A percentile compares a stretch with the other conserved stretches of the same genome.
phyloP scores from a whole-genome alignment of 192 early-diverging fungal species.

The Glomus cerebriforme region DNA sequence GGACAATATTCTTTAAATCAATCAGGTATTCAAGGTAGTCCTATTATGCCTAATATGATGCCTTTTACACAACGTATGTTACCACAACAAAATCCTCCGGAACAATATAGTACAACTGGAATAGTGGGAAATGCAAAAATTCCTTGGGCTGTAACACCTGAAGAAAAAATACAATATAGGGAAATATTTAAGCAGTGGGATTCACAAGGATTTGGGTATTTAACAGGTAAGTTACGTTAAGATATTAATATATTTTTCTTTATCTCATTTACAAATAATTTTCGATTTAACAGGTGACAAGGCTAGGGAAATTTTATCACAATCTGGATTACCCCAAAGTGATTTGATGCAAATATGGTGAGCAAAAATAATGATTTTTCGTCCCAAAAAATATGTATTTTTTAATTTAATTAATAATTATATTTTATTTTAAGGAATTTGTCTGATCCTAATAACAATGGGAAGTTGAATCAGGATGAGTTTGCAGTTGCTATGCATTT shows the following conservation, averaged over 20 bases:
- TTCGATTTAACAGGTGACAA: constrained; percentile 47
- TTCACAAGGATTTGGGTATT: constrained; percentile 61
- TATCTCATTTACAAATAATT: neutral
- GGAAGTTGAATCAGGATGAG: constrained; percentile 91
- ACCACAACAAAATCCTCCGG: constrained; percentile 44
- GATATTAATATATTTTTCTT: neutral
- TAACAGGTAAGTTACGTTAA: constrained; percentile 51
- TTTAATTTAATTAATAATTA: neutral
- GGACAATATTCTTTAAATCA: neutral
- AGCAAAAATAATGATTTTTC: constrained; percentile 2
- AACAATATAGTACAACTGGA: constrained; percentile 43
- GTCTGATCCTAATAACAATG: constrained; percentile 77
- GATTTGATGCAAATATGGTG: constrained; percentile 81
- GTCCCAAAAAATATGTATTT: neutral
- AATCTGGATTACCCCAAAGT: constrained; percentile 67
- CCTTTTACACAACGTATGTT: constrained; percentile 31
- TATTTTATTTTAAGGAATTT: constrained; percentile 55
- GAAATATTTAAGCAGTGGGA: constrained; percentile 80
- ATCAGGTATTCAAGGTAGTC: neutral
- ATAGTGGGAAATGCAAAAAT: constrained; percentile 42
- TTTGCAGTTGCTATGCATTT: constrained; percentile 98
- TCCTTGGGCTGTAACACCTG: constrained; percentile 57
- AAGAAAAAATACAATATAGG: constrained; percentile 60
- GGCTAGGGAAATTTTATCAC: constrained; percentile 72
- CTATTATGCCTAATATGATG: neutral